These are phyloP conservation scores for Cicer yamashitae DNA, from an alignment of 306 rosid species.

Conservation along the genomic window DNA sequence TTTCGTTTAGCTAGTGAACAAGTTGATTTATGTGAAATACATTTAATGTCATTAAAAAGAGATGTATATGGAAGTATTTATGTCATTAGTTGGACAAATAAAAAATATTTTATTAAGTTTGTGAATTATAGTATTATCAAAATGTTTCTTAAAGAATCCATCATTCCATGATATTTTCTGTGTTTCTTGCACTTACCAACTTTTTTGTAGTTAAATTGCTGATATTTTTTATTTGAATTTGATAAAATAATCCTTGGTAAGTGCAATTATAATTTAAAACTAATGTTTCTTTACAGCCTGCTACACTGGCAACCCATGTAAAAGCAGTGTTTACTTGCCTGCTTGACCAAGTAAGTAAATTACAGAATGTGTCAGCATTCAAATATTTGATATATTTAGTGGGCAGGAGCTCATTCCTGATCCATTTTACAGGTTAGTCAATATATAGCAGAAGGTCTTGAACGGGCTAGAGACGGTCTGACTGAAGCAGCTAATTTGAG, in stretches of 20 bases:
- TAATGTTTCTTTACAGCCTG: slow-evolving; percentile 66
- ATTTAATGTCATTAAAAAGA: slow-evolving; percentile 13
- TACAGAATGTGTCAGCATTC: slow-evolving; percentile 29
- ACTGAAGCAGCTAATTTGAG: slow-evolving; percentile 97
- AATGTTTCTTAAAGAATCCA: slow-evolving; percentile 16
- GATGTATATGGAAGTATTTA: slow-evolving; percentile 2
- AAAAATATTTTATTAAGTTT: neutral
- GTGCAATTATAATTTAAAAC: slow-evolving; percentile 35
- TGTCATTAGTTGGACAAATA: slow-evolving; percentile 6
- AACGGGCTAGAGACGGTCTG: slow-evolving; percentile 89
- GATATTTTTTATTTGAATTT: slow-evolving; percentile 33
- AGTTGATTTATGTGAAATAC: neutral
- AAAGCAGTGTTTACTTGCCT: slow-evolving; percentile 91
- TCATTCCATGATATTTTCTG: slow-evolving; percentile 27
- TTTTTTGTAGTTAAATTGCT: slow-evolving; percentile 25
- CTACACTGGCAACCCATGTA: slow-evolving; percentile 81
- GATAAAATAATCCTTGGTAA: slow-evolving; percentile 24
- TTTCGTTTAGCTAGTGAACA: slow-evolving; percentile 1
- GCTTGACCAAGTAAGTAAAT: slow-evolving; percentile 90
- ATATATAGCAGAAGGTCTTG: slow-evolving; percentile 96
- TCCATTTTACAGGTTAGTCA: slow-evolving; percentile 76
- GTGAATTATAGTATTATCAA: neutral
- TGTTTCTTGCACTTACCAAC: slow-evolving; percentile 21
- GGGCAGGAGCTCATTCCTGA: slow-evolving; percentile 34
- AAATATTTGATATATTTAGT: slow-evolving; percentile 39